Evolutionary conservation across 306 rosid genomes (phyloP).

Genomic region (Alnus rubra): DNA sequence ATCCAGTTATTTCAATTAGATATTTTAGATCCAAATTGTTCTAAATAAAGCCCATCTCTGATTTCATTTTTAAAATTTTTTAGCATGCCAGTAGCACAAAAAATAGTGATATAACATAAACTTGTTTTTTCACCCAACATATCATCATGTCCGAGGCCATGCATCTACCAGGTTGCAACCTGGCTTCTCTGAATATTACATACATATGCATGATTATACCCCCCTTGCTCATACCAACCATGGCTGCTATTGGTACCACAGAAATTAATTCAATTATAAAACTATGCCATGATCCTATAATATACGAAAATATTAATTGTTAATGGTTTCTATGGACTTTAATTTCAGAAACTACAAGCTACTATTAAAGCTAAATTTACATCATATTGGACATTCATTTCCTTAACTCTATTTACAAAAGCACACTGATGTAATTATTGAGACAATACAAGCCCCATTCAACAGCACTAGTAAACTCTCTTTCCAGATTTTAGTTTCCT

Average conservation of each 20-base stretch:
- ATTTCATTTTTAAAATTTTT: too few species aligned
- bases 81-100: too few species aligned
- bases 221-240: background rate
- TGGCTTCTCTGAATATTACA: background rate
- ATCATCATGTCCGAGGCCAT: too few species aligned
- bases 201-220: background rate
- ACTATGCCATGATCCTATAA: too few species aligned
- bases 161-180: background rate
- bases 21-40: background rate
- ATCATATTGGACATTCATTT: constrained; percentile 3
- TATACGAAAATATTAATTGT: background rate
- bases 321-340: background rate
- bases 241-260: background rate
- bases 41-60: background rate
- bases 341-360: background rate
- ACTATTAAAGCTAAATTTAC: constrained; percentile 13
- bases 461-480: constrained; percentile 18
- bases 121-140: too few species aligned
- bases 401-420: constrained; percentile 26
- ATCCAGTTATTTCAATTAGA: background rate
- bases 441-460: constrained; percentile 24
- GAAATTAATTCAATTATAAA: background rate
- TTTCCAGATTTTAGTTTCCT: constrained; percentile 32
- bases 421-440: constrained; percentile 20
- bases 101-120: too few species aligned